Evolutionary conservation across 2,329 filamentous ascomycete genomes (phyloP), one percentile per base, ranked within the genome.

Genomic region (Bipolaris bicolor): DNA sequence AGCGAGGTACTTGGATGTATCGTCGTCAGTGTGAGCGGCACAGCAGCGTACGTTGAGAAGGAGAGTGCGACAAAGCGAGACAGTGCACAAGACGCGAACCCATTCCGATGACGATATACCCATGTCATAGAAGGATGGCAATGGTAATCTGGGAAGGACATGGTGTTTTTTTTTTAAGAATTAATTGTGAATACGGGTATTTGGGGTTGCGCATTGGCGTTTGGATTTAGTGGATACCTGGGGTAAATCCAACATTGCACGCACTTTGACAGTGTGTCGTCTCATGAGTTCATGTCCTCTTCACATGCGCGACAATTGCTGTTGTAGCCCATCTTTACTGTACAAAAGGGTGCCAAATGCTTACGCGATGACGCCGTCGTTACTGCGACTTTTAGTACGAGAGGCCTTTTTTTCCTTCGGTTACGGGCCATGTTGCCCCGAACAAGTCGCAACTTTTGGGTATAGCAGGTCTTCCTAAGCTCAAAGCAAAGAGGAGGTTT

Each of bases 1-100:
- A 71, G 65, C 49, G 73, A 75, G 53, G 61, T 75, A 3, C 52
- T 75, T 36, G 71, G 73, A 1, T 75, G 73, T 49, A 61, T 73
- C 5, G 70, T 73, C 29, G 67, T 75, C n/a, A 72, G 64, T 49
- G 65, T 65, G 3, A 70, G 70, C 34, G 73, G 72, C 5, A 75
- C 73, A 3, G 72, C 72, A 5, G 69, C 67, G 44, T 71, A 71
- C 48, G 67, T 73, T 13, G 62, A 65, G 57, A 69, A 67, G 44
- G 66, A 67, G 36, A 58, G 44, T 11, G 55, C 44, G 11, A 5
- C 52, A 16, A 69, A 69, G 43, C 62, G 66, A 20, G 66, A 69
- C 29, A 69, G 66, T 44, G 57, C 66, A 26, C 63, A 69, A 36
- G 63, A 68, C 3, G 50, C 43, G 10, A 49, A 61, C n/a, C 58